Evolutionary conservation across 108 stramenopile genomes (phyloP).

Genomic region (Skeletonema grethae): DNA sequence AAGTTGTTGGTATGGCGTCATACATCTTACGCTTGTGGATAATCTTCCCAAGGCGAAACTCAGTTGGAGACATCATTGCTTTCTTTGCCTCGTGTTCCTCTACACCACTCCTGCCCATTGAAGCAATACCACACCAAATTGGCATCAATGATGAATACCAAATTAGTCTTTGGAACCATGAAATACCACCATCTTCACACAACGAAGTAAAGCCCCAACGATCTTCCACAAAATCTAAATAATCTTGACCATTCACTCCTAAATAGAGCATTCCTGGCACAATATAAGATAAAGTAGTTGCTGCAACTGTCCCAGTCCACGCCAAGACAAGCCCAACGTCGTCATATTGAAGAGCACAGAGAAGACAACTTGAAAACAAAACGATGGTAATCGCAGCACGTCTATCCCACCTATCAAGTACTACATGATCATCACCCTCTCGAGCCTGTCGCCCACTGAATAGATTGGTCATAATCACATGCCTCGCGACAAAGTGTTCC

Average conservation of each 20-base stretch:
- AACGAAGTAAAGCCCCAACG: constrained; percentile 23
- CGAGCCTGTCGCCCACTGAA: constrained; percentile 79
- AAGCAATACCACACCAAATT: constrained; percentile 70
- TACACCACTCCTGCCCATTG: constrained; percentile 49
- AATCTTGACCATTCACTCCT: constrained; percentile 77
- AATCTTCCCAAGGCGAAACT: constrained; percentile 73
- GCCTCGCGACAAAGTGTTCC: constrained; percentile 82
- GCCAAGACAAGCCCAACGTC: constrained; percentile 65
- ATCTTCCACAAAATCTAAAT: constrained; percentile 58
- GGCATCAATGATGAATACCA: constrained; percentile 77
- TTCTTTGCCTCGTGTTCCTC: constrained; percentile 50
- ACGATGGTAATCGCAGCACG: constrained; percentile 65
- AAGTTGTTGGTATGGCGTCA: background rate
- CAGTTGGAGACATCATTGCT: constrained; percentile 64
- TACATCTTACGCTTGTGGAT: constrained; percentile 13
- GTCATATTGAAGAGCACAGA: constrained; percentile 65
- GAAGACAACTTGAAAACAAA: constrained; percentile 61
- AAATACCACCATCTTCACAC: background rate
- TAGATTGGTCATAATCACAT: constrained; percentile 77
- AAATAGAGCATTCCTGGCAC: constrained; percentile 76
- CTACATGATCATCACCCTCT: constrained; percentile 80
- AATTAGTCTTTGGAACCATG: constrained; percentile 16
- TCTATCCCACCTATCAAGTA: constrained; percentile 78
- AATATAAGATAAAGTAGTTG: constrained; percentile 69
- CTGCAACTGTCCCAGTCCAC: constrained; percentile 68